Percentiles rank a stretch among this genome's conserved stretches.
phyloP scores from a whole-genome alignment of 2,329 filamentous ascomycete genomes.

The Periconia sp. region DNA sequence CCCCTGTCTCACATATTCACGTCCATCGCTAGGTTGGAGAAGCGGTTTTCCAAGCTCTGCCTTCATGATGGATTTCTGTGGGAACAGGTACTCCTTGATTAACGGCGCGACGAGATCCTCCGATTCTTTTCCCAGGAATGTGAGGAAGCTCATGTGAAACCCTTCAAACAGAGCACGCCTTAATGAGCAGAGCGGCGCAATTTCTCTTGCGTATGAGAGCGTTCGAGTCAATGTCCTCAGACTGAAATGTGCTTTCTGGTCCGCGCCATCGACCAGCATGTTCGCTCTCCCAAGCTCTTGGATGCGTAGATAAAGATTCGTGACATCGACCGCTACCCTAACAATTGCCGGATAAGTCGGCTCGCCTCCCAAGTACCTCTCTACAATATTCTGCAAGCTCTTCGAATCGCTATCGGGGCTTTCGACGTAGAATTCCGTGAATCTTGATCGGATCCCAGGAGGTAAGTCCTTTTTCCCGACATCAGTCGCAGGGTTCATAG shows the following conservation, averaged over 20 bases:
- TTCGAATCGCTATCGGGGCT: constrained; percentile 87
- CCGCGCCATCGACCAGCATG: constrained; percentile 88
- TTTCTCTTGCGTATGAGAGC: constrained; percentile 84
- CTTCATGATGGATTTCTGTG: constrained; percentile 70
- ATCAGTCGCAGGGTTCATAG: constrained; percentile 99
- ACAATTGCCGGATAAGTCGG: constrained; percentile 71
- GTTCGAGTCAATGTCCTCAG: constrained; percentile 91
- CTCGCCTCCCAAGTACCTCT: constrained; percentile 77
- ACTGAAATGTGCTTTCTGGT: constrained; percentile 96
- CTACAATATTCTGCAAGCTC: constrained; percentile 86
- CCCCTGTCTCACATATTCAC: constrained; percentile 80
- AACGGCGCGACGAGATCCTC: constrained; percentile 79
- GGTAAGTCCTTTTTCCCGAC: constrained; percentile 95
- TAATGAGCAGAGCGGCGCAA: constrained; percentile 82
- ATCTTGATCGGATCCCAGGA: constrained; percentile 84
- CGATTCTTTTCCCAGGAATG: constrained; percentile 81
- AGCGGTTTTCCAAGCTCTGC: constrained; percentile 80
- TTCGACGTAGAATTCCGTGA: constrained; percentile 93
- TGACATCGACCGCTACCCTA: constrained; percentile 78
- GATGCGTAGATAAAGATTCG: constrained; percentile 85
- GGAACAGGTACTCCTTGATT: constrained; percentile 80
- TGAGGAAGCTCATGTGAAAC: constrained; percentile 97
- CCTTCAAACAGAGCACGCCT: constrained; percentile 90
- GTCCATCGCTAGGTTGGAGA: constrained; percentile 76
- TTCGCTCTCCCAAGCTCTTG: constrained; percentile 83